Base-by-base conservation (phyloP, 108 stramenopile species). In the Stephanodiscus triporus region DNA sequence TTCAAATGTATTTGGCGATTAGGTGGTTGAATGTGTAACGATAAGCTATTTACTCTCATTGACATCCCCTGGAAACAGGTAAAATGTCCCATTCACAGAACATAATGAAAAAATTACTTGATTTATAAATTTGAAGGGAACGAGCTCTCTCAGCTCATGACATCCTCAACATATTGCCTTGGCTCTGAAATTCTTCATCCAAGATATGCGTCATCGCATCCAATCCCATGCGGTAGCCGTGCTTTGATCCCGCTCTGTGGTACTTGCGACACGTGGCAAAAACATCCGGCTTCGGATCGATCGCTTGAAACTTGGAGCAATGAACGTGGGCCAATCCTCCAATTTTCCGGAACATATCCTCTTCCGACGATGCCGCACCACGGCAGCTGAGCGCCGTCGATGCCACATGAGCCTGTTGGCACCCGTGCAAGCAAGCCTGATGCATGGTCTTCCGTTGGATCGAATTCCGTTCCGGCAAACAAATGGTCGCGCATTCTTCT, bases 361-460 rank as follows among this genome's bases (percentile, higher is more conserved):
- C 79, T 32, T 80, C 79, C 14, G 63, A 50, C 8, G 68, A n/a
- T 17, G 57, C 62, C 22, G 63, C 48, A 13, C 79, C 79, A 40
- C 72, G 72, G 50, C 72, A 69, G 24, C 67, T 61, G 43, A 80
- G 47, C 29, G 79, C 67, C 53, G 79, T 64, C 19, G 79, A 63
- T 62, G 79, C 72, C 27, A 53, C 66, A 56, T 80, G 78, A 10
- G 71, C 78, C 57, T 72, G 70, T 63, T 80, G 78, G 38, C 72
- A 73, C 24, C 78, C 78, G 27, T 80, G 72, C 60, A 80, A 49
- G 47, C 78, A 79, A 1, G 70, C 65, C 29, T 79, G 78, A 26
- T 72, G 78, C 78, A 79, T 79, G 2, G 71, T 79, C 67, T 79
- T 79, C 42, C 78, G 71, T 32, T 79, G 78, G 55, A 79, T 79